Evolutionary conservation across 2,329 filamentous ascomycete genomes (phyloP), one percentile per base, ranked within the genome.

Genomic region (Fusarium buharicum): DNA sequence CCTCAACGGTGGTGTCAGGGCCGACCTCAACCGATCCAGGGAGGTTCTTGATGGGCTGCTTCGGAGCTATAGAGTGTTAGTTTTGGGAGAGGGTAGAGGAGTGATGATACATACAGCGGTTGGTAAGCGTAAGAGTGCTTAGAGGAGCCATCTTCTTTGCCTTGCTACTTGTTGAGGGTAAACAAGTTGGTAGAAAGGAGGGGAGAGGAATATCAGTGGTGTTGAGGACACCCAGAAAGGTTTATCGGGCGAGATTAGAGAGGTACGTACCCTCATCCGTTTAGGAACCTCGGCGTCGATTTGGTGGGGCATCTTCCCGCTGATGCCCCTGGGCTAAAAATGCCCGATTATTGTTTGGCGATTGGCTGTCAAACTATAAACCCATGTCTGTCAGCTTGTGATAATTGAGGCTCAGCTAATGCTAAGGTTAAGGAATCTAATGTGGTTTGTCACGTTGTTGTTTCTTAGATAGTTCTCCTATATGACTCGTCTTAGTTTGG

Each of bases 1-100:
- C 82, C 68, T 89, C 85, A 55, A 89, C 79, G 9, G 84, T 88
- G 55, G 84, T 79, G 56, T 81, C 76, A 57, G 73, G 62, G 22
- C 80, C 72, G 17, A 87, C 65, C 58, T 84, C 79, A 67, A 87
- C 66, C 17, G 80, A 76, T 16, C 76, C 59, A 14, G 84, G 84
- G n/a, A 87, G 81, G 58, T 79, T 79, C 75, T 80, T 83, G 73
- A 87, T 76, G 57, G 81, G 80, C 65, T 82, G 76, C 70, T 78
- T 81, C 45, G 81, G 79, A 59, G 78, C 80, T 79, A 54, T 36
- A 22, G 14, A 37, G 39, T 34, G 48, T 67, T 34, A 58, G 47
- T 27, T 20, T 28, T 6, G 17, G 16, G 14, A 12, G 18, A 12
- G 2, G 30, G 6, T 18, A 30, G 9, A 45, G n/a, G 3, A 11